Conservation (phyloP, 2,329 filamentous ascomycete genomes). For the Zasmidium angulare region DNA sequence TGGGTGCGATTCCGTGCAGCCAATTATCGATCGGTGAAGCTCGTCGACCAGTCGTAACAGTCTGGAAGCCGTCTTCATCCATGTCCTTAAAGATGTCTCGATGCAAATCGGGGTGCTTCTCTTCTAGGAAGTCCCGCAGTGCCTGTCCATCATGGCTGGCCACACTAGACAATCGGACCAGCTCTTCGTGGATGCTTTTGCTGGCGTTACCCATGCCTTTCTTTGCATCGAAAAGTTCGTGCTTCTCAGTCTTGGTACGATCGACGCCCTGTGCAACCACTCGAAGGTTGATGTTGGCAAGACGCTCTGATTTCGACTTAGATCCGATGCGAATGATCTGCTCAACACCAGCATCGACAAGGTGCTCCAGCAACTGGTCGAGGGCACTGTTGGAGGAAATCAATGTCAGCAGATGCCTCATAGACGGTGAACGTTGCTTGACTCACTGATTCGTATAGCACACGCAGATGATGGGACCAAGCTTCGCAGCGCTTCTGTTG, state of each 20-base stretch:
- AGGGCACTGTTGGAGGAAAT: conserved; percentile 36
- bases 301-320: conserved; percentile 54
- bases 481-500: conserved; percentile 51
- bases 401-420: no score
- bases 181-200: conserved; percentile 16
- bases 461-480: conserved; percentile 54
- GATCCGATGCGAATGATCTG: conserved; percentile 64
- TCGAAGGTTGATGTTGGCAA: conserved; percentile 55
- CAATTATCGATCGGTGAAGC: conserved; percentile 8
- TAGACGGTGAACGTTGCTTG: no score
- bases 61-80: conserved; percentile 27
- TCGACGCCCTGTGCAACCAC: conserved; percentile 32
- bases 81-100: conserved; percentile 23
- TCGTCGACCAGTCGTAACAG: not conserved
- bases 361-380: conserved; percentile 61
- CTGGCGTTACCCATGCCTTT: conserved; percentile 21
- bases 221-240: conserved; percentile 27
- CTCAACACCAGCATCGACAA: conserved; percentile 52
- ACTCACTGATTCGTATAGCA: conserved; percentile 51
- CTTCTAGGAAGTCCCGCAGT: conserved; percentile 15
- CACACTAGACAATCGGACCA: conserved; percentile 4
- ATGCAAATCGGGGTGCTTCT: conserved; percentile 19
- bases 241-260: conserved; percentile 44
- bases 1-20: conserved; percentile 5
- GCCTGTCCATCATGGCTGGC: not conserved